Conservation (phyloP, 257 asterid genomes). For the Capsicum pubescens region DNA sequence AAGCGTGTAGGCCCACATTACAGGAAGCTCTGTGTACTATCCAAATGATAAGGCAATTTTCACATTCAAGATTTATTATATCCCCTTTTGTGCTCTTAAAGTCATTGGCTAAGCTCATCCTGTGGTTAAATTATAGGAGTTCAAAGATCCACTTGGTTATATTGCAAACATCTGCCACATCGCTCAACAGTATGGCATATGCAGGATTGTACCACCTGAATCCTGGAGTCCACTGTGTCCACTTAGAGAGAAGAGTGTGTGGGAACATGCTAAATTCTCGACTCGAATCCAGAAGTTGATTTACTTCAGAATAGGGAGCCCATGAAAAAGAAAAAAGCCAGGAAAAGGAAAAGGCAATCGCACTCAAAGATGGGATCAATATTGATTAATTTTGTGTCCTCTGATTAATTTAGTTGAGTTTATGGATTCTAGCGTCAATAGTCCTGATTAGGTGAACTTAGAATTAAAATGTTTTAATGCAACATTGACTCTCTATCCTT, state of each 20-base stretch:
- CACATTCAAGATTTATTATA: no score
- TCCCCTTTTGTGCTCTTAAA: neutral
- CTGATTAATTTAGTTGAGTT: neutral
- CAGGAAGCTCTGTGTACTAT: no score
- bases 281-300: constrained; percentile 76
- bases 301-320: constrained; percentile 88
- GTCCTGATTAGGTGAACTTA: neutral
- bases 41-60: no score
- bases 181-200: constrained; percentile 75
- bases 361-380: constrained; percentile 56
- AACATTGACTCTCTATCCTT: neutral
- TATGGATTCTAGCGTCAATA: neutral
- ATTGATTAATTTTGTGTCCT: neutral
- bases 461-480: neutral
- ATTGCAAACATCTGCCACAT: constrained; percentile 66
- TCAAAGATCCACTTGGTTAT: constrained; percentile 74
- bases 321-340: constrained; percentile 62
- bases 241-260: constrained; percentile 59
- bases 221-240: constrained; percentile 80
- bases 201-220: constrained; percentile 78
- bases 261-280: constrained; percentile 66
- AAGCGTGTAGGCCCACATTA: no score
- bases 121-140: constrained; percentile 53
- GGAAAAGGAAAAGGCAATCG: constrained; percentile 62
- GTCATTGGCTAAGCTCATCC: neutral